Conservation (phyloP, 805 yeast species). For the Suhomyces kilbournensis region DNA sequence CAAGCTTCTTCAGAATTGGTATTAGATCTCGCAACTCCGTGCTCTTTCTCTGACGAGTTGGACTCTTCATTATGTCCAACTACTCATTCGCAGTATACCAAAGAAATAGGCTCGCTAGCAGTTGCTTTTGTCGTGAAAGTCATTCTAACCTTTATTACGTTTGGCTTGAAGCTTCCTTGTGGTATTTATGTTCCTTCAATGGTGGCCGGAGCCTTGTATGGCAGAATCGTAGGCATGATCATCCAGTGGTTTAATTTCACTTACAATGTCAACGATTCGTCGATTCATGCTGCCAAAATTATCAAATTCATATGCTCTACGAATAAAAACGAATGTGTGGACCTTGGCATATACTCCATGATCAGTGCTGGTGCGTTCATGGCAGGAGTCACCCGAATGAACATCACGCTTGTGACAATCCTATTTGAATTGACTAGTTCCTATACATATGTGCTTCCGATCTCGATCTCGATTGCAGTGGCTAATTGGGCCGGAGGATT, state of each 20-base stretch:
- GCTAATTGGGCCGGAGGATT: constrained; percentile 55
- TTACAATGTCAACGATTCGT: constrained; percentile 1
- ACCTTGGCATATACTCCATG: constrained; percentile 51
- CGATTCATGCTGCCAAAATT: constrained; percentile 3
- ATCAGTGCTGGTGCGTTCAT: constrained; percentile 55
- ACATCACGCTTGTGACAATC: constrained; percentile 49
- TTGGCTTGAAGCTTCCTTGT: constrained; percentile 57
- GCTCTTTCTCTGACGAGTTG: constrained; percentile 23
- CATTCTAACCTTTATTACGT: constrained; percentile 48
- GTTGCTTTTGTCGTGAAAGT: constrained; percentile 46
- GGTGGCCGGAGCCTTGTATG: constrained; percentile 62
- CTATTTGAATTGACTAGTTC: constrained; percentile 55
- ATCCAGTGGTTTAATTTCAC: constrained; percentile 36
- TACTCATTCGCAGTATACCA: constrained; percentile 21
- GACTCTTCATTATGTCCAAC: constrained; percentile 31
- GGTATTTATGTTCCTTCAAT: constrained; percentile 64
- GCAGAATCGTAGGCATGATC: constrained; percentile 46
- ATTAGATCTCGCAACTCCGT: constrained; percentile 49
- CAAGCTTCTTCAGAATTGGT: constrained; percentile 50
- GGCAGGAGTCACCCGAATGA: constrained; percentile 59
- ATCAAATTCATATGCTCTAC: constrained; percentile 15
- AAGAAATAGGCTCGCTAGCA: constrained; percentile 30
- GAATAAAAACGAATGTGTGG: constrained; percentile 28
- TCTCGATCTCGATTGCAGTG: constrained; percentile 53
- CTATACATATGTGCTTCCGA: constrained; percentile 55